Evolutionary conservation across 441 rosid genomes (phyloP), one percentile per base, ranked within the genome.

Genomic region (Mallotus japonicus): DNA sequence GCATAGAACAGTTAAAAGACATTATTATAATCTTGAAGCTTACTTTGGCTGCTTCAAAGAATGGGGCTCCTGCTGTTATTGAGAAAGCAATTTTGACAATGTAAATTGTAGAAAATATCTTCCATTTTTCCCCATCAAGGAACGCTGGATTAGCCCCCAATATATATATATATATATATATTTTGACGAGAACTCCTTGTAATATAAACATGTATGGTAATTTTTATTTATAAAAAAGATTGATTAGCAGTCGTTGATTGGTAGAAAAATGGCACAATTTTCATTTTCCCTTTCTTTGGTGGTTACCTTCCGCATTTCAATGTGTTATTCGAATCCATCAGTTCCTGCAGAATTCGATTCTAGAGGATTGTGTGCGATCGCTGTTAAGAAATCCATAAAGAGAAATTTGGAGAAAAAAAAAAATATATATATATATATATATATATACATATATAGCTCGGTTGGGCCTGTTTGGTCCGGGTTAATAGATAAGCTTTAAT

Each of bases 71-170:
- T 37, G 40, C 20, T 15, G 13, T 22, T 44, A 4, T 14, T 50
- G 57, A 57, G 56, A 13, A 34, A 58, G 65, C 73, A 58, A 70
- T 70, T 70, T 70, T 70, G 65, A 6, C 40, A 49, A 7, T 70
- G 73, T 69, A 69, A 42, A 67, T 57, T 24, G 10, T 68, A 62
- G 71, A 40, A 19, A 68, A 10, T 34, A 32, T 17, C 20, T 13
- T 24, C 70, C 67, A 44, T 22, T 16, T 17, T 67, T 14, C 5
- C 5, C n/a, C n/a, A 15, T 2, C 14, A 8, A 19, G 28, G 40
- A 8, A 22, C 44, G 22, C 57, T 9, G 17, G 11, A 24, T 37
- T 49, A 67, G 9, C 15, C 15, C 15, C 17, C 19, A 5, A 8
- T 15, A 0, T 24, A 0, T 0, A 20, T 49, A 8, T 10, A 28